These are phyloP conservation scores for Ustilago crameri DNA, from an alignment of 1,284 basidiomycete genomes.

Conservation along the genomic window DNA sequence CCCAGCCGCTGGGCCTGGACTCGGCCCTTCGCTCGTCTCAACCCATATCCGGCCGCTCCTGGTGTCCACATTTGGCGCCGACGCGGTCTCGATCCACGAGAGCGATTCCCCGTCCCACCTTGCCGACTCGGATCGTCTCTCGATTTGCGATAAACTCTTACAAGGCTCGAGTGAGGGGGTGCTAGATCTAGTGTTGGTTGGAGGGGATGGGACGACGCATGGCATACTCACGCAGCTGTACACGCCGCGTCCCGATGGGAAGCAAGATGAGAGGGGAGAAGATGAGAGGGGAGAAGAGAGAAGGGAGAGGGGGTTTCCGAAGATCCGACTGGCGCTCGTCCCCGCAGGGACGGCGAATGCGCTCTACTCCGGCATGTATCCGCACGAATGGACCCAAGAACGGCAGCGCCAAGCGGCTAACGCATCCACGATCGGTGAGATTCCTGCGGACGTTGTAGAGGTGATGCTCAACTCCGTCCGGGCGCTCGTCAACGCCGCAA, in stretches of 20 bases:
- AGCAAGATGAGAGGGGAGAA: not conserved
- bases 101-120: not conserved
- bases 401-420: conserved; percentile 21
- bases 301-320: conserved; percentile 1
- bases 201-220: conserved; percentile 68
- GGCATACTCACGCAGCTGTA: conserved; percentile 64
- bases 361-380: conserved; percentile 75
- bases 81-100: not conserved
- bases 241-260: not conserved
- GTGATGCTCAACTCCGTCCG: conserved; percentile 21
- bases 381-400: conserved; percentile 64
- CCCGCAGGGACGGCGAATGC: conserved; percentile 95
- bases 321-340: conserved; percentile 68
- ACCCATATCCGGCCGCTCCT: conserved; percentile 16
- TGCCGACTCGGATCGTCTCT: not conserved
- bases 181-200: conserved; percentile 56
- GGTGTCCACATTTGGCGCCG: not conserved
- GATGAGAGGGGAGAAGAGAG: not conserved
- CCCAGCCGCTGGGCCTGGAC: conserved; percentile 15
- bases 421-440: not conserved
- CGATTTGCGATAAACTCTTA: not conserved
- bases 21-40: not conserved
- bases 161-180: too few species aligned
- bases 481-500: conserved; percentile 1
- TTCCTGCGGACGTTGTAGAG: not conserved